Base-by-base conservation (phyloP, 1,284 basidiomycete genomes). In the Ustilago tritici region DNA sequence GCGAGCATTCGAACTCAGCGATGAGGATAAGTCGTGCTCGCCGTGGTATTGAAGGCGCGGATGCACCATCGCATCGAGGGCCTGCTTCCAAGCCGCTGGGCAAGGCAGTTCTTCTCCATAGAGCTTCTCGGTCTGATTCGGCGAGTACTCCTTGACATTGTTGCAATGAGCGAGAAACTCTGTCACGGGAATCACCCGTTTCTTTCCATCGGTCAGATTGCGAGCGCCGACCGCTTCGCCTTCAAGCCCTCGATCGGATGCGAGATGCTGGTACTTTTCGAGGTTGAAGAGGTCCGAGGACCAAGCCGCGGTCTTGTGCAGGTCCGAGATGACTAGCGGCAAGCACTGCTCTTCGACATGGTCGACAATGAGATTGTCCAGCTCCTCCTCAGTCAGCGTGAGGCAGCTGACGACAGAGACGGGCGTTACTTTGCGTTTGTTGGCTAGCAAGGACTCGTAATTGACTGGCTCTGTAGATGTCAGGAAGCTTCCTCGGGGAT, bases 261-360 rank as follows among this genome's bases (percentile, higher is more conserved):
- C 36, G 36, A 63, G 47, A 11, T 47, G 11, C 31, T 61, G 47
- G 23, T 70, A 76, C 17, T 40, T 55, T 19, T 52, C 31, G 14
- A 50, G 59, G 34, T 14, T 47, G 47, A 76, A 76, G 23, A 69
- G 47, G 17, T 60, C 63, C 14, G 61, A 36, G 17, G 35, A 19
- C 74, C 74, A 76, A 11, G 23, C 34, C 2, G 61, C 31, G 10
- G 31, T 28, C 19, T 61, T 68, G 38, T 78, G 57, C n/a, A 74
- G 71, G 38, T 75, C 71, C 32, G 68, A 63, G 32, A 78, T 68
- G 34, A 78, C 62, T 17, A 78, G 36, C 0, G 76, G 76, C 55
- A 56, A 19, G 28, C 71, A 59, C 12, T 55, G 6, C 1, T 36
- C 43, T 38, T 78, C 76, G 23, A 78, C 65, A 12, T 58, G 28